Evolutionary conservation across 2,329 filamentous ascomycete genomes (phyloP).

Genomic region (Ophiostoma fasciatum): DNA sequence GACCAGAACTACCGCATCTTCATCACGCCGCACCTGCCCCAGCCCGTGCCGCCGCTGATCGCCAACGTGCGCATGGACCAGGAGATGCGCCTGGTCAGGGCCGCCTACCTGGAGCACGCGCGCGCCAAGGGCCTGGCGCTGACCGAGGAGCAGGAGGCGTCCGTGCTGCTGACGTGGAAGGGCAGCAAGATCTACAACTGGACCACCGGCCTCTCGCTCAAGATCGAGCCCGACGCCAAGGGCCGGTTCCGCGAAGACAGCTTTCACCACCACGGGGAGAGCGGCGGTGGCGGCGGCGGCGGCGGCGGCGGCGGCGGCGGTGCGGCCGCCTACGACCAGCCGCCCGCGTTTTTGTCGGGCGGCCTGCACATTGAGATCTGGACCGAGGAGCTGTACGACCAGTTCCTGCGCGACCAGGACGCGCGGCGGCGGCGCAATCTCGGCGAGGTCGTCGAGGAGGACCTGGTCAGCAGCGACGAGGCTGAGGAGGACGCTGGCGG

Average conservation of each 20-base stretch:
- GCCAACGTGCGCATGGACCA: constrained; percentile 54
- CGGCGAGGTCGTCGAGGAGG: constrained; percentile 20
- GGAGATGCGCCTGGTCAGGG: constrained; percentile 48
- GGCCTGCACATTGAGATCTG: constrained; percentile 64
- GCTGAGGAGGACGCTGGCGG: constrained; percentile 16
- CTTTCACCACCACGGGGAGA: too few relatives aligned
- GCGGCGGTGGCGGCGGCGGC: constrained; percentile 22
- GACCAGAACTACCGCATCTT: constrained; percentile 30
- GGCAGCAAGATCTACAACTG: constrained; percentile 56
- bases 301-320: constrained; percentile 22
- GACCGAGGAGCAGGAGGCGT: constrained; percentile 26
- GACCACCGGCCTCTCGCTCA: constrained; percentile 57
- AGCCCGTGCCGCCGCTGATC: constrained; percentile 26
- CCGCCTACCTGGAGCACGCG: constrained; percentile 56
- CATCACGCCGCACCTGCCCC: constrained; percentile 49
- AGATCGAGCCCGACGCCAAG: constrained; percentile 34
- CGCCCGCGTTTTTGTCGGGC: constrained; percentile 29
- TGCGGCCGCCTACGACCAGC: too few relatives aligned
- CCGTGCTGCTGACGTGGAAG: constrained; percentile 75
- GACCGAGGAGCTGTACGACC: constrained; percentile 47
- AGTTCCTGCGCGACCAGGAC: constrained; percentile 34
- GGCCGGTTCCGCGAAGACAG: constrained; percentile 25
- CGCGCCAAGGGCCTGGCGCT: constrained; percentile 27
- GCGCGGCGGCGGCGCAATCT: constrained; percentile 27
- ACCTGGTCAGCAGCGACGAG: constrained; percentile 14